Evolutionary conservation across 371 early-diverging fungal species (phyloP).

Genomic region (Vittaforma corneae): DNA sequence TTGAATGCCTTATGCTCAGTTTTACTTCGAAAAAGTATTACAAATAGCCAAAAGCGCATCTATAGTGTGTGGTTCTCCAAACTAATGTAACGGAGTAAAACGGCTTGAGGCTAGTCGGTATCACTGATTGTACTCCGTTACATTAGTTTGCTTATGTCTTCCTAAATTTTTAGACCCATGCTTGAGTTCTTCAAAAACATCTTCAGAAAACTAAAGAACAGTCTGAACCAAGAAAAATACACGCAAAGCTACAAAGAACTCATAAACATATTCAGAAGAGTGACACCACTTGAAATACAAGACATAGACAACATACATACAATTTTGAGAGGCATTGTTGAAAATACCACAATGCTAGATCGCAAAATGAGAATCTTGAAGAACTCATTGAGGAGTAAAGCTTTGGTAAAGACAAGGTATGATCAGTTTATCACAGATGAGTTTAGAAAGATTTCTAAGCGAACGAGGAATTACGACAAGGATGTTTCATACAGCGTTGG

Average conservation of each 20-base stretch:
- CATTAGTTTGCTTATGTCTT: not conserved
- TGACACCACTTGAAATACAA: conserved; percentile 3
- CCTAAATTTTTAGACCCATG: not conserved
- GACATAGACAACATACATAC: conserved; percentile 13
- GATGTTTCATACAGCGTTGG: conserved; percentile 21
- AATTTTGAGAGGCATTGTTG: not conserved
- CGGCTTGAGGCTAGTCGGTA: too few relatives aligned
- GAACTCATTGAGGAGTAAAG: not conserved
- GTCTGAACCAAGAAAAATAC: not conserved
- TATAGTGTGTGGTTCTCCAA: too few relatives aligned
- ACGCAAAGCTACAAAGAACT: conserved; percentile 6
- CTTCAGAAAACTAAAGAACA: conserved; percentile 7
- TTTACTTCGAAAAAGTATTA: too few relatives aligned
- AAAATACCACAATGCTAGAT: not conserved
- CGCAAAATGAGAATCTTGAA: conserved; percentile 1
- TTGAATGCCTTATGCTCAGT: too few relatives aligned
- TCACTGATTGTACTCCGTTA: too few relatives aligned
- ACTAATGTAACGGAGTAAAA: too few relatives aligned
- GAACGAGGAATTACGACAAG: not conserved
- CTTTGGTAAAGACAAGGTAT: not conserved
- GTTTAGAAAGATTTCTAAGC: not conserved
- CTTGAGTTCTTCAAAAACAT: conserved; percentile 1
- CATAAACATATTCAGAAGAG: conserved; percentile 14
- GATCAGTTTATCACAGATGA: not conserved
- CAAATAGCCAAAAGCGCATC: too few relatives aligned